phyloP scores from a whole-genome alignment of 768 basidiomycete species.

The Leccinum barrowsii region DNA sequence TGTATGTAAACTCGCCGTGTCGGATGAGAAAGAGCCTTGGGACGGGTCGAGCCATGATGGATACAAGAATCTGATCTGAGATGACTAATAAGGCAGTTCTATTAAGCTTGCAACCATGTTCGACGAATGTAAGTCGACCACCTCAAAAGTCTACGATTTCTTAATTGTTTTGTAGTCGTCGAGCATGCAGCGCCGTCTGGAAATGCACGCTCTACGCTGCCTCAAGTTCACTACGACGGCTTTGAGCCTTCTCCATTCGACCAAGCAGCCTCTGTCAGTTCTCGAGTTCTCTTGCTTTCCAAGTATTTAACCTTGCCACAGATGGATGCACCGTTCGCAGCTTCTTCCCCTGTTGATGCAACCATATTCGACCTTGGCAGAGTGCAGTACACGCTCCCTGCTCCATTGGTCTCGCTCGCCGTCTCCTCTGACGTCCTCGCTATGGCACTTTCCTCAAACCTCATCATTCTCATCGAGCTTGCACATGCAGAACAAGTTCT shows the following conservation, averaged over 20 bases:
- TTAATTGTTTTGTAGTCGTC: slow-evolving; percentile 55
- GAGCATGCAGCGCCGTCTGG: slow-evolving; percentile 68
- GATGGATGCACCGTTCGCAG: slow-evolving; percentile 28
- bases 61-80: not conserved
- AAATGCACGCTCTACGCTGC: slow-evolving; percentile 39
- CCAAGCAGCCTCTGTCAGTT: slow-evolving; percentile 34
- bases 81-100: not conserved
- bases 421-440: slow-evolving; percentile 85
- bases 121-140: slow-evolving; percentile 54
- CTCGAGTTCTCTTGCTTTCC: not conserved
- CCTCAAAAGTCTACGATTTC: not conserved
- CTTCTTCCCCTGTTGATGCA: slow-evolving; percentile 35
- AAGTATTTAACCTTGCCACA: slow-evolving; percentile 16
- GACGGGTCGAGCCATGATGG: slow-evolving; percentile 43
- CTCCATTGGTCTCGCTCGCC: slow-evolving; percentile 76
- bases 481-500: slow-evolving; percentile 82
- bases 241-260: slow-evolving; percentile 71
- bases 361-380: slow-evolving; percentile 81
- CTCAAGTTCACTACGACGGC: slow-evolving; percentile 77
- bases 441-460: slow-evolving; percentile 76
- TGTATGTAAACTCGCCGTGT: slow-evolving; percentile 51
- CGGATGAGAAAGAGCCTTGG: slow-evolving; percentile 79
- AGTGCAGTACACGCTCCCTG: slow-evolving; percentile 87
- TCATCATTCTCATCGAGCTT: slow-evolving; percentile 86
- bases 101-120: slow-evolving; percentile 44